Evolutionary conservation across 805 yeast species (phyloP).

Genomic region (Candida argentea): DNA sequence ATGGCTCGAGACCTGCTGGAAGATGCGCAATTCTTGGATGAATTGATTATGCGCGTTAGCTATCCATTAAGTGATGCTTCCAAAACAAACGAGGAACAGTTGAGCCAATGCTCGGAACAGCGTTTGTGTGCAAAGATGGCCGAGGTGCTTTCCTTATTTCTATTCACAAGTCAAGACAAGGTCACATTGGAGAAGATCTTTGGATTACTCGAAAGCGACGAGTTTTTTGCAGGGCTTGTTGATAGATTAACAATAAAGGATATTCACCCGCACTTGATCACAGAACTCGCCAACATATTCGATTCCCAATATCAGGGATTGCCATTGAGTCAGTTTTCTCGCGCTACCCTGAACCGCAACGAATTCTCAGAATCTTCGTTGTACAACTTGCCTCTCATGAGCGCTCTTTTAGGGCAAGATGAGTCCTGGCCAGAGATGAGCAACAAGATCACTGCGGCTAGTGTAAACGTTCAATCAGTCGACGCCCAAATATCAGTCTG

Average conservation of each 20-base stretch:
- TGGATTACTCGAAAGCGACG: slow-evolving; percentile 26
- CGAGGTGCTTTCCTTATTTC: slow-evolving; percentile 63
- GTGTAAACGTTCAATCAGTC: slow-evolving; percentile 52
- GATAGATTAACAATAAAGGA: slow-evolving; percentile 33
- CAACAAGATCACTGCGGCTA: slow-evolving; percentile 43
- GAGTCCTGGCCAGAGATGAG: slow-evolving; percentile 32
- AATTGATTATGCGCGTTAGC: slow-evolving; percentile 27
- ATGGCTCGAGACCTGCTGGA: slow-evolving; percentile 42
- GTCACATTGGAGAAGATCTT: slow-evolving; percentile 33
- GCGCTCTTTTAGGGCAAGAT: slow-evolving; percentile 38
- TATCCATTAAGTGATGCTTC: slow-evolving; percentile 8
- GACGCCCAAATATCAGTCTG: slow-evolving; percentile 61
- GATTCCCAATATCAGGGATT: slow-evolving; percentile 36
- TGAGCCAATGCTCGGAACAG: slow-evolving; percentile 41
- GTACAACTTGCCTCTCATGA: slow-evolving; percentile 56
- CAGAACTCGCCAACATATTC: slow-evolving; percentile 36
- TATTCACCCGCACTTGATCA: slow-evolving; percentile 37
- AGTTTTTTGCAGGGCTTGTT: slow-evolving; percentile 22
- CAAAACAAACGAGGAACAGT: slow-evolving; percentile 11
- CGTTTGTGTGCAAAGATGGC: slow-evolving; percentile 57
- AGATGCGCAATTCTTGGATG: slow-evolving; percentile 38
- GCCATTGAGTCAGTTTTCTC: slow-evolving; percentile 42
- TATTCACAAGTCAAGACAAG: slow-evolving; percentile 46
- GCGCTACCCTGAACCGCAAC: slow-evolving; percentile 32
- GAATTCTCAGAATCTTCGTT: slow-evolving; percentile 43